These are phyloP conservation scores for Boletus fagicola DNA, from an alignment of 768 basidiomycete species.

Conservation along the genomic window DNA sequence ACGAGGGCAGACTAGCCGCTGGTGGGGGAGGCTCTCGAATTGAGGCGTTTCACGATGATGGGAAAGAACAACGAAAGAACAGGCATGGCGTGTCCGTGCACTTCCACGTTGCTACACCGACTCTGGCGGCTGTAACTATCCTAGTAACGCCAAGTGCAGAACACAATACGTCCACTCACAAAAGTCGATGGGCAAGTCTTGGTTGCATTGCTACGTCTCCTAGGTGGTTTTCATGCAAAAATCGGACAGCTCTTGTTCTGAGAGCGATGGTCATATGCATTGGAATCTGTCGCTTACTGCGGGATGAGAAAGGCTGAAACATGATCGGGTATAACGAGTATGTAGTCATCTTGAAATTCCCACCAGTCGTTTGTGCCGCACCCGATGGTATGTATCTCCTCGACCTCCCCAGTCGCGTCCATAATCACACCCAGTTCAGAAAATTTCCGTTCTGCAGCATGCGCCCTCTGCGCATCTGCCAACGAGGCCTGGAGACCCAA, in stretches of 20 bases:
- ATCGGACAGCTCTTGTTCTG: background rate
- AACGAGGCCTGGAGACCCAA: constrained; percentile 73
- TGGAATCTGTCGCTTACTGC: background rate
- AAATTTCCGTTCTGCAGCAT: constrained; percentile 87
- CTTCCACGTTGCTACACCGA: constrained; percentile 19
- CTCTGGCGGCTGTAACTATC: constrained; percentile 22
- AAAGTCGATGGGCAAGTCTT: background rate
- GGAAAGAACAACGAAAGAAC: constrained; percentile 21
- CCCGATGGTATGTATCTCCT: constrained; percentile 15
- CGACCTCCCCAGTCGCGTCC: background rate
- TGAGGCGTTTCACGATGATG: constrained; percentile 21
- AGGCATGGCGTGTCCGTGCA: constrained; percentile 1
- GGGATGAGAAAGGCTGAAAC: constrained; percentile 1
- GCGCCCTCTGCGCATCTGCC: constrained; percentile 74
- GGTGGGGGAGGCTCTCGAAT: constrained; percentile 12
- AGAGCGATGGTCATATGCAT: background rate
- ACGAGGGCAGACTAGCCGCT: constrained; percentile 49
- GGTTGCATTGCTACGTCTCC: background rate
- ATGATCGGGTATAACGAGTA: background rate
- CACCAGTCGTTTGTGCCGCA: constrained; percentile 6
- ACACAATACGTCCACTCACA: background rate
- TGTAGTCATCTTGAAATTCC: background rate
- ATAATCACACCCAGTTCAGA: constrained; percentile 42
- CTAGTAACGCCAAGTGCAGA: constrained; percentile 1
- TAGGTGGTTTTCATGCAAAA: background rate